A percentile compares a stretch with the other conserved stretches of the same genome.
phyloP scores from a whole-genome alignment of 768 basidiomycete species.

The Tephrocybe sp. region DNA sequence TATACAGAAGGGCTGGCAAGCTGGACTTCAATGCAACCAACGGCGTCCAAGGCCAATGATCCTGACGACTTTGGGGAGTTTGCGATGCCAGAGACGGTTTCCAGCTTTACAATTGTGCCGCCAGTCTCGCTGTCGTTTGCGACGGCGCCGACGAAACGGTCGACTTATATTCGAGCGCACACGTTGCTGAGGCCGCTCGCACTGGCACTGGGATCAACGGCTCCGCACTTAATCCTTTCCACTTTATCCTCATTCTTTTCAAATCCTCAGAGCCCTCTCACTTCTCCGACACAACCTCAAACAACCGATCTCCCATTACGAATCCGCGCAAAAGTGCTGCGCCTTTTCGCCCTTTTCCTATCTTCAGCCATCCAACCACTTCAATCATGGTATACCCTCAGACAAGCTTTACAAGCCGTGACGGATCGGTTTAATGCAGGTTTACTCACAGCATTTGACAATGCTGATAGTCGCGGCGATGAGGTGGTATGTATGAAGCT shows the following conservation, averaged over 20 bases:
- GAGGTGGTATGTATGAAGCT: constrained; percentile 76
- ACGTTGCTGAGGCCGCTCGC: constrained; percentile 59
- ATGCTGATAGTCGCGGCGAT: constrained; percentile 71
- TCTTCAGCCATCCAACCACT: constrained; percentile 71
- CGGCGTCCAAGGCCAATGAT: constrained; percentile 10
- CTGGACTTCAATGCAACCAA: constrained; percentile 35
- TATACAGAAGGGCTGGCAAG: constrained; percentile 85
- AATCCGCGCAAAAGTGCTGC: constrained; percentile 65
- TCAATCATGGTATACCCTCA: constrained; percentile 58
- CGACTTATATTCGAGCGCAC: constrained; percentile 65
- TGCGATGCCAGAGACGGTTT: constrained; percentile 10
- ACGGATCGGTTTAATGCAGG: constrained; percentile 87
- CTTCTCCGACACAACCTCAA: neutral
- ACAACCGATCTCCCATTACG: constrained; percentile 36
- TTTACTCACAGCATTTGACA: constrained; percentile 85
- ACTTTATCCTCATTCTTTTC: constrained; percentile 46
- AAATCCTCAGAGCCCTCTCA: neutral
- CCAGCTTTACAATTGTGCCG: constrained; percentile 17
- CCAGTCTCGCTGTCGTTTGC: constrained; percentile 16
- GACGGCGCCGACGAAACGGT: constrained; percentile 26
- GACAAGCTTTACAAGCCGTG: constrained; percentile 66
- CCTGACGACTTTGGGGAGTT: constrained; percentile 20
- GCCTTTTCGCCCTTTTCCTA: constrained; percentile 72
- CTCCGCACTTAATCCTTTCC: constrained; percentile 68
- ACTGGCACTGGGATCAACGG: constrained; percentile 46